Evolutionary conservation across 2,329 filamentous ascomycete genomes (phyloP).

Genomic region (Hypoxylon sp.): DNA sequence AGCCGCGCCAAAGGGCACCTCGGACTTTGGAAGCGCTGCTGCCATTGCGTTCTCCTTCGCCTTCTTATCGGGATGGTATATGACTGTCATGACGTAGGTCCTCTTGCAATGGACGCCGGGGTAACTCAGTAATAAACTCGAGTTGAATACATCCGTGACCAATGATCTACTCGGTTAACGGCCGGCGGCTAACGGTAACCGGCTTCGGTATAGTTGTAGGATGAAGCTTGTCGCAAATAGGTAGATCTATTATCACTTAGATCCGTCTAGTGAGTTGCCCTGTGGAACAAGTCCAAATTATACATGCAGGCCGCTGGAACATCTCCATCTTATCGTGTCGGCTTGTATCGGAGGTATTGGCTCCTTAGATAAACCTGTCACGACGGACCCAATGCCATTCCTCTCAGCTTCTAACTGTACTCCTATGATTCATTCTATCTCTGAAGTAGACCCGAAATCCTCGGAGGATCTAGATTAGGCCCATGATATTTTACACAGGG

Average conservation of each 20-base stretch:
- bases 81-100: slow-evolving; percentile 29
- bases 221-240: background rate
- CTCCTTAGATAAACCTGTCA: background rate
- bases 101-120: too few relatives aligned
- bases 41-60: slow-evolving; percentile 3
- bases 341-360: slow-evolving; percentile 22
- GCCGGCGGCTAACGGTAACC: background rate
- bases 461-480: background rate
- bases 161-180: background rate
- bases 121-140: background rate
- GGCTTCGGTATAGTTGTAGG: background rate
- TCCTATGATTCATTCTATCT: background rate
- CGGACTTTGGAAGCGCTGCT: background rate
- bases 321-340: slow-evolving; percentile 20
- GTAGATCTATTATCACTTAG: background rate
- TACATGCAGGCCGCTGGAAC: slow-evolving; percentile 6
- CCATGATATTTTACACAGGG: background rate
- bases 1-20: slow-evolving; percentile 47
- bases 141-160: background rate
- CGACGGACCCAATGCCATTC: too few relatives aligned
- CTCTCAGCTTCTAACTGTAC: too few relatives aligned
- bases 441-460: too few relatives aligned
- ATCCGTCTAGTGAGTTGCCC: background rate
- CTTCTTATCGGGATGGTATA: slow-evolving; percentile 13
- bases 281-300: background rate